Conservation (phyloP, 2,329 filamentous ascomycete genomes). For the Furcasterigmium sp. region DNA sequence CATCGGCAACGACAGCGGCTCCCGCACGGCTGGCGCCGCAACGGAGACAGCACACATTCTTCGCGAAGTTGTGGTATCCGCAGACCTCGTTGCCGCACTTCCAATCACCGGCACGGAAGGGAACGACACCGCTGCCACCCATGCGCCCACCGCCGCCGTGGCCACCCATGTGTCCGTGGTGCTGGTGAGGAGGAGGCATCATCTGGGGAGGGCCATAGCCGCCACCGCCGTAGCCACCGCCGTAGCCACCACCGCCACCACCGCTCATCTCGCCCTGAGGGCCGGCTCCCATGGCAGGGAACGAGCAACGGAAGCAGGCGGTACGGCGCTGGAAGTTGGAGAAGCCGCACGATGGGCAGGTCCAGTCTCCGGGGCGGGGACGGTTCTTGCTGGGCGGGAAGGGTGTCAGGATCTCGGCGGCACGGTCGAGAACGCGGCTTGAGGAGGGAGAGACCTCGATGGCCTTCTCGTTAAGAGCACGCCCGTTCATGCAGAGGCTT, state of each 20-base stretch:
- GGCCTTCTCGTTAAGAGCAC: conserved; percentile 95
- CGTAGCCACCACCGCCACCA: conserved; percentile 58
- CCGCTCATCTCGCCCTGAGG: conserved; percentile 54
- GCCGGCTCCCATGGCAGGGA: conserved; percentile 84
- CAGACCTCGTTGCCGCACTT: conserved; percentile 97
- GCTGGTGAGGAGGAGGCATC: conserved; percentile 62
- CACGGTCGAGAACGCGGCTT: conserved; percentile 92
- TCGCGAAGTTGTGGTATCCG: conserved; percentile 98
- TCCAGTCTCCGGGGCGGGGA: conserved; percentile 96
- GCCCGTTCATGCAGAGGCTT: conserved; percentile 97
- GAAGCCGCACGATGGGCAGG: conserved; percentile 96
- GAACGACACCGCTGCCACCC: conserved; percentile 80
- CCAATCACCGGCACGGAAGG: conserved; percentile 98
- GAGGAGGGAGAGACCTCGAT: conserved; percentile 98
- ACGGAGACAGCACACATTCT: conserved; percentile 96
- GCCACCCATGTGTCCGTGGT: background rate
- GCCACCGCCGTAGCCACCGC: conserved; percentile 35
- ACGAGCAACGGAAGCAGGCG: conserved; percentile 97
- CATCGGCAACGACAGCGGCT: conserved; percentile 90
- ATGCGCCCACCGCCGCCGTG: conserved; percentile 60
- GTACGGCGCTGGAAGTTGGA: conserved; percentile 99
- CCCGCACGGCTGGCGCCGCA: conserved; percentile 93
- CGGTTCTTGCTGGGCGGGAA: conserved; percentile 99
- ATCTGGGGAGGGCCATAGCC: conserved; percentile 67
- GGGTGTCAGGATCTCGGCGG: conserved; percentile 90